Base-by-base conservation (phyloP, 2,329 filamentous ascomycete genomes). In the Myrmaecium sp. region DNA sequence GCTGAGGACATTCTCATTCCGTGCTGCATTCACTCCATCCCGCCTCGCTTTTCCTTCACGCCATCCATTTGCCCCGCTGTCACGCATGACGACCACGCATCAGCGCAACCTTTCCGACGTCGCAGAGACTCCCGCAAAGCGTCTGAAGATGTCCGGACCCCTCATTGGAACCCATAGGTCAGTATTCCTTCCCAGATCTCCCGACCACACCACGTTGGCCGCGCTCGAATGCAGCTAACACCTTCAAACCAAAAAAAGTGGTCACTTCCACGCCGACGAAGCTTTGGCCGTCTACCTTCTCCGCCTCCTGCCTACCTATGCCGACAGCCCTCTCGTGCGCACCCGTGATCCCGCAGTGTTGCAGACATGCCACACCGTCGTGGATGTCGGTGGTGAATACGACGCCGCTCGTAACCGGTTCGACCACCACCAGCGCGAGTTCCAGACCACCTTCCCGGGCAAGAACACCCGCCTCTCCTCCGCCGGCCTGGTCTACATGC, bases 221-320 rank as follows among this genome's bases (percentile, higher is more conserved):
- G 23, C 14, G 20, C 27, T 25, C 12, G 8, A n/a, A n/a, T n/a
- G n/a, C n/a, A n/a, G n/a, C n/a, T n/a, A 5, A 23, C 16, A 21
- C 18, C 13, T 16, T 13, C n/a, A 27, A 9, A 21, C 6, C 6
- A 11, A 28, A 23, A 4, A 6, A 34, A 69, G 64, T 58, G 89
- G 89, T 40, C 83, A 94, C 63, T 98, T 98, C 67, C 89, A 98
- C 61, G 89, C 89, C 51, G 89, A 98, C 55, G 89, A 98, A 61
- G 86, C 89, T 33, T 72, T 98, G 22, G 89, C 89, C 31, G 84
- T 98, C 37, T 83, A 92, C 63, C 82, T 98, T 64, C 78, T 98
- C 40, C 82, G 83, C 37, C 69, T 78, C 30, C 76, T 95, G 11
- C 86, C 89, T 13, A 59, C 74, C 32, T 98, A 95, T 62, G 52